Evolutionary conservation across 805 yeast genomes (phyloP), one percentile per base, ranked within the genome.

Genomic region (Kluyveromyces lactis): DNA sequence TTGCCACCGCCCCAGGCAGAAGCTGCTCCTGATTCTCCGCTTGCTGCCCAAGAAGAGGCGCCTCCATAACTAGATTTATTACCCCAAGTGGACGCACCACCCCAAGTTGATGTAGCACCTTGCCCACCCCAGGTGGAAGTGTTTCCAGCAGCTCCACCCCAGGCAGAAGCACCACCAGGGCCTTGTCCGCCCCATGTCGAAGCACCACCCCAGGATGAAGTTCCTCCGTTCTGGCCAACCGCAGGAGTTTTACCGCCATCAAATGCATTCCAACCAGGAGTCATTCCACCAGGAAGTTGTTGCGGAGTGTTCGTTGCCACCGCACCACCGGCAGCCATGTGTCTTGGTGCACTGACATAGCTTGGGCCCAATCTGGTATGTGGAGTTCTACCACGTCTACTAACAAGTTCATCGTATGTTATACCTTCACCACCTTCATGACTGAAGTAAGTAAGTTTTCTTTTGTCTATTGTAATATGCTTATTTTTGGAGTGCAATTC

Each of bases 401-500:
- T 85, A 38, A 86, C 71, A 50, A 85, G 82, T 47, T 86, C 84
- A 50, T 82, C 81, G 57, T 85, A 86, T 15, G 95, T 81, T 31
- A 82, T 69, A 42, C 86, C 72, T 47, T 71, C 78, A 34, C 86
- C 86, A 38, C 74, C 66, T 41, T 76, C 66, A 45, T 59, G 79
- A 36, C 82, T 75, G 40, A 73, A 74, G 52, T 86, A 90, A 47
- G 86, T 73, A 52, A 92, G 70, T 55, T 81, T 85, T 26, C 75
- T 71, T 55, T 89, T 89, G 51, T 79, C 81, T 26, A 92, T 84
- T 42, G 90, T 85, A 45, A 89, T 78, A 43, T 83, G 84, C 60
- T 90, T 92, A 56, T 81, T 80, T 49, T 89, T 89, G 19, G 96
- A 85, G 61, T 92, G 97, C 47, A 92, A 72, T 64, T 92, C 98